Percentiles rank a stretch among this genome's conserved stretches.
These are phyloP conservation scores for Trichosporon sp. DNA, from an alignment of 1,284 basidiomycete species.

Conservation along the genomic window DNA sequence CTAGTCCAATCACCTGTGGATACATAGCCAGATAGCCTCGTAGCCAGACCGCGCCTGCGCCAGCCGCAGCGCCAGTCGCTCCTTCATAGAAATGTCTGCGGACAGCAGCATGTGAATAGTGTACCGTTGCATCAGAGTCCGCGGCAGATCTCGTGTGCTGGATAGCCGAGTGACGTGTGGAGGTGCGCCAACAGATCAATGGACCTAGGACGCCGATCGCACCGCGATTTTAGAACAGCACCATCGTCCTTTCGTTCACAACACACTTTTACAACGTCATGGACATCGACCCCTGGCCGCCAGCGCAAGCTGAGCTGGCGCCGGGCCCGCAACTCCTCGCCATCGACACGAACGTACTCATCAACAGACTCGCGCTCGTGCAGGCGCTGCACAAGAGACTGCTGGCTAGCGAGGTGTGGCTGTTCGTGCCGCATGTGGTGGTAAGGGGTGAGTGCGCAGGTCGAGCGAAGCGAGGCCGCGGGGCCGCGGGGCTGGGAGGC, in stretches of 20 bases:
- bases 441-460: not conserved
- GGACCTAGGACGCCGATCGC: not conserved
- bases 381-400: constrained; percentile 19
- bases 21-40: not conserved
- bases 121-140: not conserved
- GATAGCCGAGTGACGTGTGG: not conserved
- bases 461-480: not conserved
- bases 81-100: not conserved
- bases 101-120: not conserved
- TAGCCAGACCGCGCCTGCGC: not conserved
- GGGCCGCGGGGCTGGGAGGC: too few species aligned
- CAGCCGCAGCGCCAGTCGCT: not conserved
- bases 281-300: constrained; percentile 15
- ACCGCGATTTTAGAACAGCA: not conserved
- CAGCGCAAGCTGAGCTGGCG: not conserved
- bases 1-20: too few species aligned
- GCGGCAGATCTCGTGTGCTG: too few species aligned
- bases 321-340: constrained; percentile 13
- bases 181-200: not conserved
- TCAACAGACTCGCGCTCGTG: constrained; percentile 20
- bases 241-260: not conserved
- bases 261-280: not conserved
- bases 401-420: constrained; percentile 10
- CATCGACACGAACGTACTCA: constrained; percentile 26
- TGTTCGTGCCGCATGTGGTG: constrained; percentile 22